Base-by-base conservation (phyloP, 2,329 filamentous ascomycete genomes). In the Coniochaeta hoffmannii region DNA sequence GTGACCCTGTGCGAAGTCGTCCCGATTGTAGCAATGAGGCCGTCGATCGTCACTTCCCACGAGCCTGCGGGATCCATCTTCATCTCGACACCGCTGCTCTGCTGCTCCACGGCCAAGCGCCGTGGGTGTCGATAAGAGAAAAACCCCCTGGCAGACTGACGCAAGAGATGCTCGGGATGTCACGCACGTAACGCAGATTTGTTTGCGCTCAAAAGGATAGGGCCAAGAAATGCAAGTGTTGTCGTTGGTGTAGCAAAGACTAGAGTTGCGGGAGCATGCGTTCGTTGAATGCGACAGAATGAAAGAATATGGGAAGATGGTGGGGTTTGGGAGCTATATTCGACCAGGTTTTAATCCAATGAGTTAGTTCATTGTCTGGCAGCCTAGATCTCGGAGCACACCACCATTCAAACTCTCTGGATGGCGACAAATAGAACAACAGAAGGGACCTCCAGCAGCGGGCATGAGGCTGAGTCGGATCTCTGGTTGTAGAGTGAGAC, bases 1-100 rank as follows among this genome's bases (percentile, higher is more conserved):
- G 62, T 64, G 51, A 65, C 62, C 38, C 60, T 58, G 44, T 55
- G 54, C 14, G 60, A 64, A 1, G 63, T 64, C 10, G 56, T 58
- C 15, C 57, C 56, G 38, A 65, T 62, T 46, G 52, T 55, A 4
- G 60, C 56, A n/a, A 65, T 58, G 6, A 60, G 59, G 38, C 59
- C 58, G 26, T 62, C 61, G 51, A 63, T 59, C 50, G 50, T 51
- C 49, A 51, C 49, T 51, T 51, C 49, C 49, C 26, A 34, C 28
- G 49, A 32, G 17, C 26, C 26, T n/a, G n/a, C n/a, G 19, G 49
- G 30, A 31, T 51, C 49, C 49, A 51, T 51, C 31, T 31, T 51
- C 15, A 34, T 51, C 41, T 46, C 41, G 4, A 28, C 24, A n/a
- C n/a, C n/a, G n/a, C n/a, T n/a, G n/a, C n/a, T n/a, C n/a, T 46